Conservation (phyloP, 345 rosid genomes). For the Eucalyptus melliodora region DNA sequence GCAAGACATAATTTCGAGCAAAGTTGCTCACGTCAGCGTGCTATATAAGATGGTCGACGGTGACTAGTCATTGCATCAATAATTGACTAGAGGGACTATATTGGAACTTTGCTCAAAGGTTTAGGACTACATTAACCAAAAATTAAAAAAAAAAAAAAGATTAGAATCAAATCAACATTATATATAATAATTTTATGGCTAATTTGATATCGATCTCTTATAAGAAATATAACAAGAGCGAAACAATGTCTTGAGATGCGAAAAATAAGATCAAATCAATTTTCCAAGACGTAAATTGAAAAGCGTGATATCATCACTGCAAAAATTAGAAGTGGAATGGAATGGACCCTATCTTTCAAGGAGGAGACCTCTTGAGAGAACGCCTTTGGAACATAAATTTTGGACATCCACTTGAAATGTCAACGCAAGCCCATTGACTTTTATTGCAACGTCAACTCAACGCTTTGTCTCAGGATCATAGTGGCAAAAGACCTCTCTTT, state of each 20-base stretch:
- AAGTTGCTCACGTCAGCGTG: no score
- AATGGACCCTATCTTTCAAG: background rate
- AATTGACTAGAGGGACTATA: no score
- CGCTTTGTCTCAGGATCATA: background rate
- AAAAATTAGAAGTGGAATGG: background rate
- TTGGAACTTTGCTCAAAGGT: no score
- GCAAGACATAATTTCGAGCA: no score
- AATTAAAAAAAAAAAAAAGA: rapidly evolving
- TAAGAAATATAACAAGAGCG: background rate
- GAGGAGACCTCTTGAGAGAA: background rate
- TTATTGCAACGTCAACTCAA: background rate
- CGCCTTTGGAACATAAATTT: background rate
- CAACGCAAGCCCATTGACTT: background rate
- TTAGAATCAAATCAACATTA: no score
- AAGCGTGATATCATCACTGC: background rate
- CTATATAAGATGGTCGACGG: no score
- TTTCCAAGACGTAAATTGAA: background rate
- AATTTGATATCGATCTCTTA: no score
- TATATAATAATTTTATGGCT: no score
- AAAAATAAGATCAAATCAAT: background rate
- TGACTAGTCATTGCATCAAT: no score
- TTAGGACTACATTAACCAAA: no score
- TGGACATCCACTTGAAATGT: background rate
- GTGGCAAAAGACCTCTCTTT: background rate
- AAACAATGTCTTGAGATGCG: background rate